Conservation (phyloP, 306 rosid genomes). For the Fragaria vesca region DNA sequence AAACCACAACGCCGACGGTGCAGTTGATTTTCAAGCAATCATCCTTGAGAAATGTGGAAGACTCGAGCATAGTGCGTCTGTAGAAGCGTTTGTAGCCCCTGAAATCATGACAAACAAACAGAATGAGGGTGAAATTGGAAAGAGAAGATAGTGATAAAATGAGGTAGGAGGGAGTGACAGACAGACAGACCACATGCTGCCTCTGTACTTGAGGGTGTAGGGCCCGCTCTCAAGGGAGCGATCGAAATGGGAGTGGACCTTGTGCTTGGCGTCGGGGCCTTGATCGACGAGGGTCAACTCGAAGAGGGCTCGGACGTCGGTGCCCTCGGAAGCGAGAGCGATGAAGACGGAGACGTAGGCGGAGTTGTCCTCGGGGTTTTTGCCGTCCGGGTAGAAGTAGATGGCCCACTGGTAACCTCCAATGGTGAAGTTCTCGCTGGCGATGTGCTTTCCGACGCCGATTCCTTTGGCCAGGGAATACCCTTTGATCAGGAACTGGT, state of each 20-base stretch:
- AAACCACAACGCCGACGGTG: slow-evolving; percentile 96
- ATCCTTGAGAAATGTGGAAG: slow-evolving; percentile 78
- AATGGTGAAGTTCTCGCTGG: slow-evolving; percentile 83
- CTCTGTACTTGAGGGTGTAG: slow-evolving; percentile 86
- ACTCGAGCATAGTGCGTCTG: slow-evolving; percentile 79
- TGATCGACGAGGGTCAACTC: slow-evolving; percentile 89
- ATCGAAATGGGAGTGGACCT: slow-evolving; percentile 92
- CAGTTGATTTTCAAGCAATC: slow-evolving; percentile 97
- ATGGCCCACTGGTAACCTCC: slow-evolving; percentile 99
- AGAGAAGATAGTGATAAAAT: not conserved
- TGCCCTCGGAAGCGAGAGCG: slow-evolving; percentile 94
- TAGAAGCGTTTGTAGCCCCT: slow-evolving; percentile 98
- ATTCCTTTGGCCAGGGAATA: slow-evolving; percentile 91
- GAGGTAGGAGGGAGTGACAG: too few species aligned
- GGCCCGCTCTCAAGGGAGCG: slow-evolving; percentile 93
- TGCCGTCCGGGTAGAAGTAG: slow-evolving; percentile 93
- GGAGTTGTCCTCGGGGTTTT: slow-evolving; percentile 89
- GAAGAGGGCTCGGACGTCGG: slow-evolving; percentile 86
- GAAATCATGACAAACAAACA: not conserved
- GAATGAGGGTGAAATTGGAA: not conserved
- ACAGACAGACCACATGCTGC: slow-evolving; percentile 84
- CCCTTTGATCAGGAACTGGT: slow-evolving; percentile 83
- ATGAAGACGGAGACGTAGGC: slow-evolving; percentile 93
- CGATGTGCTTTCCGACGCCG: slow-evolving; percentile 92
- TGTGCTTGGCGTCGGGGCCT: slow-evolving; percentile 79